These are phyloP conservation scores for Centella asiatica DNA, from an alignment of 129 eudicot species.

Conservation along the genomic window DNA sequence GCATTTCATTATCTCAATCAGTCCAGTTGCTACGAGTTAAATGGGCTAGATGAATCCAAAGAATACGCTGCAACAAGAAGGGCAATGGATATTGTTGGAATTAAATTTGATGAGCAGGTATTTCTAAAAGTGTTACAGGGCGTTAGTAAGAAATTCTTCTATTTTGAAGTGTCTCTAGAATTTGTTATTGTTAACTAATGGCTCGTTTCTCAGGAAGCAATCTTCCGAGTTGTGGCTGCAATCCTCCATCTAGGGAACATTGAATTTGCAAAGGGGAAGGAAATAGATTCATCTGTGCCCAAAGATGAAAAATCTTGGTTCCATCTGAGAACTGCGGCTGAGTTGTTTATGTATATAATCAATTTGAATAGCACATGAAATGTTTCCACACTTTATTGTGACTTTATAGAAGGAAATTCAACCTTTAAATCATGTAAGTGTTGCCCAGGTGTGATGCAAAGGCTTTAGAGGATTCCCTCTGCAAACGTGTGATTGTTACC, in stretches of 20 bases:
- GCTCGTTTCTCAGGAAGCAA: conserved; percentile 60
- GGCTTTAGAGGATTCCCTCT: conserved; percentile 89
- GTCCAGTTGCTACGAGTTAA: conserved; percentile 67
- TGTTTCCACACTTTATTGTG: neutral
- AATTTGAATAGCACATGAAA: conserved; percentile 4
- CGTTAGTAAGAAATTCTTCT: neutral
- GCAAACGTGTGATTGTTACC: conserved; percentile 91
- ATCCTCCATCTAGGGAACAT: conserved; percentile 92
- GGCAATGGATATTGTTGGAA: conserved; percentile 92
- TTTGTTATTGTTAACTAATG: neutral
- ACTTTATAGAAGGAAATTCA: conserved; percentile 13
- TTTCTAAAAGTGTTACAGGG: neutral
- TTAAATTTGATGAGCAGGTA: conserved; percentile 79
- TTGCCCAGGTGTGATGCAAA: conserved; percentile 81
- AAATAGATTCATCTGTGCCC: conserved; percentile 74
- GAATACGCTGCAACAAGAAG: conserved; percentile 70
- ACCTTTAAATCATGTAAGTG: conserved; percentile 8
- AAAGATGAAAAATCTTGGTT: conserved; percentile 77
- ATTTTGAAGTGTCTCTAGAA: conserved; percentile 9
- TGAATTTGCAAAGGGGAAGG: conserved; percentile 66
- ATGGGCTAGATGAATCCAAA: conserved; percentile 70
- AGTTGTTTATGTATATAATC: conserved; percentile 53
- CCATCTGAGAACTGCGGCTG: conserved; percentile 75
- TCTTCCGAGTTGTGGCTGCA: conserved; percentile 93
- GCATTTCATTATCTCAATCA: conserved; percentile 89